A percentile compares a stretch with the other conserved stretches of the same genome.
Evolutionary conservation across 345 rosid species (phyloP).

Genomic region (Syzygium grande): DNA sequence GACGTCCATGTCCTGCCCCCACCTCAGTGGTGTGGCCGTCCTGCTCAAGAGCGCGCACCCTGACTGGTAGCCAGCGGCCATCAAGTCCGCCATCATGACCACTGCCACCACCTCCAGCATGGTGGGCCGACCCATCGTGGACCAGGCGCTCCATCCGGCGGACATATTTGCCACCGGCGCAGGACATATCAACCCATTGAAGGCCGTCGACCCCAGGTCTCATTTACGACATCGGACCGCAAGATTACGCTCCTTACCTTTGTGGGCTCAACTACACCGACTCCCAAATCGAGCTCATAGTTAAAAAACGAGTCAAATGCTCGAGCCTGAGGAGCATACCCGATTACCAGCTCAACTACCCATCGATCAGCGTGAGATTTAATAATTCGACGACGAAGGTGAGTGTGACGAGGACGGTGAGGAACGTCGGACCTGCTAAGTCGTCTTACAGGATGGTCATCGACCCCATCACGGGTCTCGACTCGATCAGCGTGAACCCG

Average conservation of each 20-base stretch:
- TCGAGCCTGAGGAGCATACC: constrained; percentile 1
- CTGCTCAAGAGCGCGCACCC: constrained; percentile 29
- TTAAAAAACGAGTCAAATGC: constrained; percentile 7
- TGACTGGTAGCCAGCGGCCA: constrained; percentile 39
- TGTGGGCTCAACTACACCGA: constrained; percentile 39
- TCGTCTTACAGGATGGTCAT: not conserved
- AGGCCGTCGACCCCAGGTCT: constrained; percentile 58
- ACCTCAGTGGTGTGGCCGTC: constrained; percentile 40
- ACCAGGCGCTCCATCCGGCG: constrained; percentile 36
- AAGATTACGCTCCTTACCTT: constrained; percentile 36
- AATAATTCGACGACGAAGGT: not conserved
- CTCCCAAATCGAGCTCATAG: constrained; percentile 6
- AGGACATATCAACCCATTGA: constrained; percentile 54
- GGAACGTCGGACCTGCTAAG: constrained; percentile 1
- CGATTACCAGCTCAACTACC: constrained; percentile 18
- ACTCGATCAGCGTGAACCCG: not conserved
- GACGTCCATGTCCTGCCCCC: constrained; percentile 53
- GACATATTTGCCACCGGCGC: constrained; percentile 53
- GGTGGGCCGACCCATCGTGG: constrained; percentile 24
- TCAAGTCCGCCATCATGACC: constrained; percentile 47
- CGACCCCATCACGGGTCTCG: not conserved
- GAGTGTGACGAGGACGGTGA: not conserved
- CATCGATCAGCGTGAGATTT: not conserved
- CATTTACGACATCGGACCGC: constrained; percentile 38
- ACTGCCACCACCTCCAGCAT: constrained; percentile 12